Evolutionary conservation across 2,329 filamentous ascomycete genomes (phyloP).

Genomic region (Trichoderma sp.): DNA sequence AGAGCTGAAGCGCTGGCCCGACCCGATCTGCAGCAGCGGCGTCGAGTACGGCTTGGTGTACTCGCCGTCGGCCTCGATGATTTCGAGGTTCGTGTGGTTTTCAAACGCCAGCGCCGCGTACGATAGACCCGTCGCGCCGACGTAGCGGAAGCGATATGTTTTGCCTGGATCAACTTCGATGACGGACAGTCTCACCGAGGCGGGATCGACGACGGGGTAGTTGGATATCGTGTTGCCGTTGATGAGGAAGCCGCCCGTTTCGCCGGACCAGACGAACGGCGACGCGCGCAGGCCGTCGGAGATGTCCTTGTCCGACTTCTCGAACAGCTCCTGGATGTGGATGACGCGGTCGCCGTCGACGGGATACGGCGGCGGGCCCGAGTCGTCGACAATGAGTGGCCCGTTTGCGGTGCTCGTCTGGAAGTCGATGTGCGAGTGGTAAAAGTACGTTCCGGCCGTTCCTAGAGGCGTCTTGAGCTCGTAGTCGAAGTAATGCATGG

Average conservation of each 20-base stretch:
- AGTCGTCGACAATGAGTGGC: constrained; percentile 56
- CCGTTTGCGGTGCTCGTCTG: constrained; percentile 59
- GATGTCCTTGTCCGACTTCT: constrained; percentile 50
- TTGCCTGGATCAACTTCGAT: constrained; percentile 59
- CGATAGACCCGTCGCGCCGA: constrained; percentile 55
- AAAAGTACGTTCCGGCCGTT: constrained; percentile 63
- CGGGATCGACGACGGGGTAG: constrained; percentile 31
- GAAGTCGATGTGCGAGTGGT: constrained; percentile 65
- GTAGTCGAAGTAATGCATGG: constrained; percentile 64
- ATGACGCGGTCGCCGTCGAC: constrained; percentile 62
- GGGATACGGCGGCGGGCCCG: constrained; percentile 45
- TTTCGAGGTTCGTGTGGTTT: constrained; percentile 50
- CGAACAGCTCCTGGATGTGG: constrained; percentile 56
- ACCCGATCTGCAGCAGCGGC: constrained; percentile 52
- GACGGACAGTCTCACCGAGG: constrained; percentile 39
- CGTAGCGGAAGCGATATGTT: constrained; percentile 60
- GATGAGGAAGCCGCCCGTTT: constrained; percentile 40
- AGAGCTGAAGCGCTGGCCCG: constrained; percentile 60
- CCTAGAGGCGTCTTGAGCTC: constrained; percentile 53
- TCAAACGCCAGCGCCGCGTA: constrained; percentile 55
- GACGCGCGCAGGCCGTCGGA: constrained; percentile 45
- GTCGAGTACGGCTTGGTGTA: constrained; percentile 49
- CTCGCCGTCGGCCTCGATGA: constrained; percentile 59
- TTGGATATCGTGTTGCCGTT: constrained; percentile 23
- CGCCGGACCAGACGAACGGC: constrained; percentile 58